These are phyloP conservation scores for Ceratocystiopsis minuta DNA, from an alignment of 2,329 filamentous ascomycete genomes.

Conservation along the genomic window DNA sequence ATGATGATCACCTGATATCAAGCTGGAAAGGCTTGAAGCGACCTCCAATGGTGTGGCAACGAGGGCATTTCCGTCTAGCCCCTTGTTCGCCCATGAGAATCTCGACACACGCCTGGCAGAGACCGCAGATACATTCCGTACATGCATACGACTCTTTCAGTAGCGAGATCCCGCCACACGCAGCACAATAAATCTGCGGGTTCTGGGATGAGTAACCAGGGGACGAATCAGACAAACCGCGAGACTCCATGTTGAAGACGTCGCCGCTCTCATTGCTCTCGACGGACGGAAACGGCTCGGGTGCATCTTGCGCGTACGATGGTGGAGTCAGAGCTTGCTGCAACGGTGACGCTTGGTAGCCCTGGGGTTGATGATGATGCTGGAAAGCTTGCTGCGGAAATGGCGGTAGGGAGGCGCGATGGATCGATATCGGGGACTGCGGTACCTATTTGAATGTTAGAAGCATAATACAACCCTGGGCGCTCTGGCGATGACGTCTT, in stretches of 20 bases:
- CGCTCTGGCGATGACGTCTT: no score
- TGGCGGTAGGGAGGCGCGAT: constrained; percentile 43
- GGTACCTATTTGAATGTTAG: constrained; percentile 30
- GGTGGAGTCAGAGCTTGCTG: constrained; percentile 84
- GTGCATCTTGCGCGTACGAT: constrained; percentile 43
- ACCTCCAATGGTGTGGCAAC: constrained; percentile 61
- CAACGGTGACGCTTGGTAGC: constrained; percentile 76
- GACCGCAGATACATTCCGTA: constrained; percentile 86
- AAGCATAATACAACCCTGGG: neutral
- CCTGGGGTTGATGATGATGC: constrained; percentile 15
- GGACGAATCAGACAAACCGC: constrained; percentile 51
- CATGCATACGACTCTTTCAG: constrained; percentile 81
- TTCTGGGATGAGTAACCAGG: constrained; percentile 53
- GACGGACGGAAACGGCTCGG: constrained; percentile 77
- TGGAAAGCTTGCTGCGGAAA: constrained; percentile 31
- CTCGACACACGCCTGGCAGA: constrained; percentile 78
- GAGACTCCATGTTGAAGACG: constrained; percentile 51
- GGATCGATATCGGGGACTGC: constrained; percentile 45
- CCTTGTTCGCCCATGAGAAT: constrained; percentile 60
- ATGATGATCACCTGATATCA: constrained; percentile 47
- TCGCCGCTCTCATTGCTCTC: constrained; percentile 60
- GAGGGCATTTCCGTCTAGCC: constrained; percentile 58
- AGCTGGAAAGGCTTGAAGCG: constrained; percentile 74
- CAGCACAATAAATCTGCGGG: constrained; percentile 84
- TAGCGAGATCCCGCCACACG: constrained; percentile 59